phyloP scores from a whole-genome alignment of 805 yeast genomes.

The Candida nanaspora region DNA sequence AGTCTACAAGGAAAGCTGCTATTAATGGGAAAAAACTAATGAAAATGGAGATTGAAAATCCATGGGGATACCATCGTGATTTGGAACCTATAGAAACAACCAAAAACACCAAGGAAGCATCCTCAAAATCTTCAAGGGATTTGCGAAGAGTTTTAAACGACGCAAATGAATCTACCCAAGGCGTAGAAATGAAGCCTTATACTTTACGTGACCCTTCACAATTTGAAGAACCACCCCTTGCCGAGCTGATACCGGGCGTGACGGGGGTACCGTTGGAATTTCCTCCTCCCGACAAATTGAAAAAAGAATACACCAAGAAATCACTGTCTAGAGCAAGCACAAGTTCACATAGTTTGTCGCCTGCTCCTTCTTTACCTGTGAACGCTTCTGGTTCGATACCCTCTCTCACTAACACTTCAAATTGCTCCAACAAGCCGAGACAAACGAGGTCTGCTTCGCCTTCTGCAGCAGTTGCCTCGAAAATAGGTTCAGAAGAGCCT shows the following conservation, averaged over 20 bases:
- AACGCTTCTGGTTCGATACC: background rate
- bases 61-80: background rate
- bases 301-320: constrained; percentile 24
- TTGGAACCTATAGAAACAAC: background rate
- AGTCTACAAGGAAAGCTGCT: background rate
- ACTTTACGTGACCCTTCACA: background rate
- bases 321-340: too few relatives aligned
- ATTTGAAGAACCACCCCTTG: constrained; percentile 47
- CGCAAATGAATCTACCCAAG: too few relatives aligned
- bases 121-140: too few relatives aligned
- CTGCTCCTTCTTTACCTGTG: background rate
- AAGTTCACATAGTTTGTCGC: too few relatives aligned
- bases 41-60: constrained; percentile 7
- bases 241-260: constrained; percentile 48
- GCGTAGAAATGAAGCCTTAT: too few relatives aligned
- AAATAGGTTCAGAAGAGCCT: background rate
- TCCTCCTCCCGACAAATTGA: constrained; percentile 55
- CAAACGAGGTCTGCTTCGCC: background rate
- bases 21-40: background rate
- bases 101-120: too few relatives aligned
- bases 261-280: constrained; percentile 71
- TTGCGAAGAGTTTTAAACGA: too few relatives aligned
- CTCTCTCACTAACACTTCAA: background rate
- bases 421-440: background rate
- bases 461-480: background rate